phyloP scores from a whole-genome alignment of 2,329 filamentous ascomycete species.

The Mariannaea sp. region DNA sequence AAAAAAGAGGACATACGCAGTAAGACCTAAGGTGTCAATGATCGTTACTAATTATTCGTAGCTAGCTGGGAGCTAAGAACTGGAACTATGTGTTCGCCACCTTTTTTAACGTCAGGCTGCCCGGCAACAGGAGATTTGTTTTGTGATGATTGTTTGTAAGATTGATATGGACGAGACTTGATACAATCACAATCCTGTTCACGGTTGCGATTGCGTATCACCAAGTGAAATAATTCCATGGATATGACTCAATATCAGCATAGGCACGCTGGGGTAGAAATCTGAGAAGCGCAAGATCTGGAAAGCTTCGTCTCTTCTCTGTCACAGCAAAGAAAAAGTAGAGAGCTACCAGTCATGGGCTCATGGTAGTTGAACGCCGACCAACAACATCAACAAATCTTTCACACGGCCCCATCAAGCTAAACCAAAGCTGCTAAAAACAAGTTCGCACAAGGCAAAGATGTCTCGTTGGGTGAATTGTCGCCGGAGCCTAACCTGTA shows the following conservation, averaged over 20 bases:
- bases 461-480: conserved; percentile 23
- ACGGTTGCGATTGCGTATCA: too few relatives aligned
- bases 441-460: conserved; percentile 11
- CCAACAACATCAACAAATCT: conserved; percentile 3
- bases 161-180: background rate
- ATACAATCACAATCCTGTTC: too few relatives aligned
- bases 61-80: background rate
- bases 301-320: too few relatives aligned
- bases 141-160: background rate
- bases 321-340: too few relatives aligned
- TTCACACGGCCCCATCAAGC: conserved; percentile 16
- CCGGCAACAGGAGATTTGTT: conserved; percentile 4
- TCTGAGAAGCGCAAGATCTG: too few relatives aligned
- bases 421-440: conserved; percentile 12
- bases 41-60: too few relatives aligned
- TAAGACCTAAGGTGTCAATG: too few relatives aligned
- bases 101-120: conserved; percentile 6
- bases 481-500: conserved; percentile 23
- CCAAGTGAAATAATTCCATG: too few relatives aligned
- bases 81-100: background rate
- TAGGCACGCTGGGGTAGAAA: too few relatives aligned
- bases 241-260: too few relatives aligned
- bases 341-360: too few relatives aligned
- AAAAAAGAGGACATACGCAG: too few relatives aligned
- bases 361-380: background rate